Percentiles rank a stretch among this genome's conserved stretches.
Conservation (phyloP, 2,329 filamentous ascomycete genomes). For the Sphaerostilbella broomeana region DNA sequence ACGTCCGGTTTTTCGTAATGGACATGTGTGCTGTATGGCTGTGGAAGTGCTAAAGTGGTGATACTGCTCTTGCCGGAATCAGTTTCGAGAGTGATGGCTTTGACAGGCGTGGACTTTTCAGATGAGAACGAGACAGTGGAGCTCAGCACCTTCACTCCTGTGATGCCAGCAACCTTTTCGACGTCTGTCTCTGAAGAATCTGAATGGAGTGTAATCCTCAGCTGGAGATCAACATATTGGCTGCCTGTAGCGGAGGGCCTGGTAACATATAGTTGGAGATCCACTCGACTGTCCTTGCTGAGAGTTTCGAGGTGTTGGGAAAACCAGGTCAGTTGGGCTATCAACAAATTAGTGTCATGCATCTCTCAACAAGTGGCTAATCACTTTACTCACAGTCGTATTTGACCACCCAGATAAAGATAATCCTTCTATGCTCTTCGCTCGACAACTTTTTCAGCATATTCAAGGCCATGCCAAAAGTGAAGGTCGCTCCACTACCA, state of each 20-base stretch:
- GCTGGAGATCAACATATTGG: slow-evolving; percentile 1
- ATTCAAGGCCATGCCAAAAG: slow-evolving; percentile 33
- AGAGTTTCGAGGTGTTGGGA: slow-evolving; percentile 29
- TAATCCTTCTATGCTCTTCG: slow-evolving; percentile 22
- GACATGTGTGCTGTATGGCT: slow-evolving; percentile 20
- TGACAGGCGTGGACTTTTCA: slow-evolving; percentile 19
- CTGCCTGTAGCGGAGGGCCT: slow-evolving; percentile 10
- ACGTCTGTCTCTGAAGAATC: slow-evolving; percentile 11
- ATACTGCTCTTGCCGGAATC: slow-evolving; percentile 9
- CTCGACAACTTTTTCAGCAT: slow-evolving; percentile 25
- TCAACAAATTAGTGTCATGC: background rate
- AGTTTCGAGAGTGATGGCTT: slow-evolving; percentile 16
- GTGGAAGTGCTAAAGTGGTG: background rate
- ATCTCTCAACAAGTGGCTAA: too few species aligned
- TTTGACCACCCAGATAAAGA: slow-evolving; percentile 37
- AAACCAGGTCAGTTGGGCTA: slow-evolving; percentile 34
- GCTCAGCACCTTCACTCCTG: background rate
- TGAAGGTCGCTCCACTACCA: slow-evolving; percentile 55
- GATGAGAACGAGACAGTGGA: slow-evolving; percentile 11
- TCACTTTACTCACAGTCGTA: slow-evolving; percentile 29
- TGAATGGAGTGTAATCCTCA: slow-evolving; percentile 8
- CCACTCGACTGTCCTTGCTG: slow-evolving; percentile 23
- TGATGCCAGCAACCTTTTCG: slow-evolving; percentile 3
- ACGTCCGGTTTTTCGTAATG: slow-evolving; percentile 33
- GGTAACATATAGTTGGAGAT: slow-evolving; percentile 31